phyloP scores from a whole-genome alignment of 768 basidiomycete genomes.

The Collybia mongolica region DNA sequence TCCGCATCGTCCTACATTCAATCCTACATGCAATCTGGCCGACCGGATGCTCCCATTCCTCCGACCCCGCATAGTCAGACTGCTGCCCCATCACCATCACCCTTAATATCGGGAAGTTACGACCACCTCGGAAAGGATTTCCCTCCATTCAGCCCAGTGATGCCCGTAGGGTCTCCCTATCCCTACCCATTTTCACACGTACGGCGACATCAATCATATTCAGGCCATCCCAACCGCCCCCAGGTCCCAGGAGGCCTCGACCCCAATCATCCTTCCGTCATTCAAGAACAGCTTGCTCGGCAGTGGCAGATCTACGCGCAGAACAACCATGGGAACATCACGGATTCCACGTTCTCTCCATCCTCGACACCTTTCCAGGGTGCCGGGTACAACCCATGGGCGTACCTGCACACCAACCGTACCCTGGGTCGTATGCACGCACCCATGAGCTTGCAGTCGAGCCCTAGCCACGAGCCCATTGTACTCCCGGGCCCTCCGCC shows the following conservation, averaged over 20 bases:
- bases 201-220: slow-evolving; percentile 47
- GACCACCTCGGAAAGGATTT: slow-evolving; percentile 34
- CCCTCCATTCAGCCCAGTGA: slow-evolving; percentile 49
- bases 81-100: slow-evolving; percentile 71
- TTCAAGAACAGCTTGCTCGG: slow-evolving; percentile 68
- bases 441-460: slow-evolving; percentile 62
- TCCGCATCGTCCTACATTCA: slow-evolving; percentile 59
- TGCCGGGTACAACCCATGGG: slow-evolving; percentile 67
- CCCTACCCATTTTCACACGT: slow-evolving; percentile 79
- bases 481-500: slow-evolving; percentile 50
- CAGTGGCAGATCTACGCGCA: slow-evolving; percentile 82
- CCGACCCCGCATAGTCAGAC: slow-evolving; percentile 79
- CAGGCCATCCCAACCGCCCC: slow-evolving; percentile 29
- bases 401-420: slow-evolving; percentile 59
- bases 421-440: slow-evolving; percentile 42
- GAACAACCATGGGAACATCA: slow-evolving; percentile 55
- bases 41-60: slow-evolving; percentile 76
- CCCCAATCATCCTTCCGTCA: slow-evolving; percentile 42
- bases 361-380: slow-evolving; percentile 72
- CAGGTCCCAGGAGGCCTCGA: slow-evolving; percentile 34
- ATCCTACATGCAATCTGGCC: slow-evolving; percentile 54
- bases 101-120: slow-evolving; percentile 53
- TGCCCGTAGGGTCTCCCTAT: slow-evolving; percentile 71
- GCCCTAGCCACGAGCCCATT: slow-evolving; percentile 70
- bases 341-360: slow-evolving; percentile 77